phyloP scores from a whole-genome alignment of 1,284 basidiomycete species.

The Leccinum fuscescens region DNA sequence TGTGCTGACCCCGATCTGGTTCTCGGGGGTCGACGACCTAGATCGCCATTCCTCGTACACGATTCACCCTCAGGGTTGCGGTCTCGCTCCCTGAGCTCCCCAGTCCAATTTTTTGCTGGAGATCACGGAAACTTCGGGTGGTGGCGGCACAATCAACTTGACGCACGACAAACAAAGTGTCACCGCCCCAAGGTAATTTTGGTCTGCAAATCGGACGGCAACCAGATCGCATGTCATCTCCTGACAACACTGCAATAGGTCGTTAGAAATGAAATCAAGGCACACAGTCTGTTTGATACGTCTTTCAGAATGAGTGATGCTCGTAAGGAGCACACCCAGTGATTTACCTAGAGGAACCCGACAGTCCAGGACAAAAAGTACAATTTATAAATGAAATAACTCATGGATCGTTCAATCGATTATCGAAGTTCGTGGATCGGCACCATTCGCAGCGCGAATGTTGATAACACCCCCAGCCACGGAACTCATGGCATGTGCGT shows the following conservation, averaged over 20 bases:
- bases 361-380: not conserved
- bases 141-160: not conserved
- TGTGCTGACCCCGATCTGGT: too few relatives aligned
- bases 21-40: not conserved
- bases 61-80: not conserved
- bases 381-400: not conserved
- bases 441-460: conserved; percentile 40
- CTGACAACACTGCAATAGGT: not conserved
- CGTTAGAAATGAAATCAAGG: not conserved
- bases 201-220: not conserved
- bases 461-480: conserved; percentile 42
- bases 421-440: conserved; percentile 37
- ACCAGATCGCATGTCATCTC: not conserved
- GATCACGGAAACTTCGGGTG: not conserved
- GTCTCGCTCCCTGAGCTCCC: not conserved
- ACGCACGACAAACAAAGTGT: not conserved
- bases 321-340: not conserved
- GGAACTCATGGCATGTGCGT: conserved; percentile 46
- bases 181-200: not conserved
- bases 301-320: not conserved
- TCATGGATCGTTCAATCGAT: conserved; percentile 20
- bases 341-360: not conserved
- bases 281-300: not conserved
- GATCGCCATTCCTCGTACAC: not conserved
- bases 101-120: not conserved